Base-by-base conservation (phyloP, 495 filamentous ascomycete genomes). In the Neurospora sp. region DNA sequence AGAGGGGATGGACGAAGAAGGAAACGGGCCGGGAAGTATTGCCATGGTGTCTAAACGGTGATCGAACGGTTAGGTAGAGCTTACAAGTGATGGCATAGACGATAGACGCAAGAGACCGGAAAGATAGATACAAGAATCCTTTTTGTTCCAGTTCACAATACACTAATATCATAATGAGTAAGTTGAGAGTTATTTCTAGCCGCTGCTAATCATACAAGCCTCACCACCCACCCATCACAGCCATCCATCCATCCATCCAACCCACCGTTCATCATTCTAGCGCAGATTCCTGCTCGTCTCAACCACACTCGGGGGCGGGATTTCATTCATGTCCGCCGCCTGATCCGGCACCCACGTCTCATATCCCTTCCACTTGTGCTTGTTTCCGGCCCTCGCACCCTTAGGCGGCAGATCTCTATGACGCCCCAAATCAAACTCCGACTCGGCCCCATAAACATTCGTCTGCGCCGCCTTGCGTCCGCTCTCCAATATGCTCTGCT, bases 381-480 rank as follows among this genome's bases (percentile, higher is more conserved):
- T 35, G 35, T 35, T 35, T 35, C 31, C 31, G 1, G 3, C 31
- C 1, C 31, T 2, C 31, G 31, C 31, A 31, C 31, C 31, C 3
- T 31, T 31, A 35, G 35, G 5, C 35, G 35, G 35, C 35, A 35
- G 4, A 35, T 35, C 35, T 35, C 35, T 35, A 4, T 35, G 4
- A 35, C 5, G 35, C 35, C 35, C 35, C 35, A 35, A 35, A 5
- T 35, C 35, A 35, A 5, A 35, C 14, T 20, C 46, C 0, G 23
- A 9, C 46, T 54, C 46, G 4, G 14, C 48, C 12, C 54, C 54
- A 18, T 18, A 66, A 1, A 66, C 27, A n/a, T 78, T 76, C 0
- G 35, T 7, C 73, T 75, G 72, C 20, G 69, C 70, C 14, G 77
- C 77, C 40, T 23, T 7, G 7, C 70, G 35, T 0, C 77, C 77